A percentile compares a stretch with the other conserved stretches of the same genome.
phyloP scores from a whole-genome alignment of 352 stramenopile genomes.

The Globisporangium carolinianum region DNA sequence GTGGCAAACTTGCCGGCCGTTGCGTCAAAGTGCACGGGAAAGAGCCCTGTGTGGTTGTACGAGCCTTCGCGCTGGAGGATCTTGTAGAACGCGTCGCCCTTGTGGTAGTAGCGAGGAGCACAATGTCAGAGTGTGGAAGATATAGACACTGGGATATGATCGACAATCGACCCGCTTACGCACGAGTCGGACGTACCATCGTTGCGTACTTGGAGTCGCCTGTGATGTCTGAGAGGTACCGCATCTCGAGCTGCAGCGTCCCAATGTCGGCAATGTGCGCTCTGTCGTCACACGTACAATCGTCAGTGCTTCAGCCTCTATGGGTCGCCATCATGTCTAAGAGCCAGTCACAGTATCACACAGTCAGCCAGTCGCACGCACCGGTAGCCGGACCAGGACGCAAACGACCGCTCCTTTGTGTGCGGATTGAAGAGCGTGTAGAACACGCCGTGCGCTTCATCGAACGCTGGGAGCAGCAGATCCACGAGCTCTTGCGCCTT shows the following conservation, averaged over 20 bases:
- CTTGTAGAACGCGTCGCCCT: slow-evolving; percentile 75
- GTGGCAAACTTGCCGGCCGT: slow-evolving; percentile 21
- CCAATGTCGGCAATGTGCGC: slow-evolving; percentile 77
- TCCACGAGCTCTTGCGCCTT: slow-evolving; percentile 92
- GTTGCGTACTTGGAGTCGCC: slow-evolving; percentile 64
- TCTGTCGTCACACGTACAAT: slow-evolving; percentile 10
- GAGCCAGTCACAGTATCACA: not conserved
- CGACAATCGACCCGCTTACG: no score
- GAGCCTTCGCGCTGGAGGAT: slow-evolving; percentile 66
- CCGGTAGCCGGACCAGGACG: slow-evolving; percentile 30
- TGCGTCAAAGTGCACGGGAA: slow-evolving; percentile 76
- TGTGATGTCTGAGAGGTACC: slow-evolving; percentile 76
- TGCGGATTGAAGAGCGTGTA: slow-evolving; percentile 87
- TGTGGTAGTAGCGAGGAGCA: not conserved
- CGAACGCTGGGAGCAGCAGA: slow-evolving; percentile 86
- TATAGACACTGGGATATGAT: no score
- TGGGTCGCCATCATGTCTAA: no score
- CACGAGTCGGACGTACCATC: slow-evolving; percentile 23
- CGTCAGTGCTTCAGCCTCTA: no score
- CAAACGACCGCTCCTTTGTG: slow-evolving; percentile 35
- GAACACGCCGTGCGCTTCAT: slow-evolving; percentile 87
- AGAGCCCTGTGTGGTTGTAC: slow-evolving; percentile 81
- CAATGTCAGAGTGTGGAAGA: no score
- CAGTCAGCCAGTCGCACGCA: slow-evolving; percentile 7
- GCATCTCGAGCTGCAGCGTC: slow-evolving; percentile 79